These are phyloP conservation scores for Fusarium miscanthi DNA, from an alignment of 2,329 filamentous ascomycete genomes.

Conservation along the genomic window DNA sequence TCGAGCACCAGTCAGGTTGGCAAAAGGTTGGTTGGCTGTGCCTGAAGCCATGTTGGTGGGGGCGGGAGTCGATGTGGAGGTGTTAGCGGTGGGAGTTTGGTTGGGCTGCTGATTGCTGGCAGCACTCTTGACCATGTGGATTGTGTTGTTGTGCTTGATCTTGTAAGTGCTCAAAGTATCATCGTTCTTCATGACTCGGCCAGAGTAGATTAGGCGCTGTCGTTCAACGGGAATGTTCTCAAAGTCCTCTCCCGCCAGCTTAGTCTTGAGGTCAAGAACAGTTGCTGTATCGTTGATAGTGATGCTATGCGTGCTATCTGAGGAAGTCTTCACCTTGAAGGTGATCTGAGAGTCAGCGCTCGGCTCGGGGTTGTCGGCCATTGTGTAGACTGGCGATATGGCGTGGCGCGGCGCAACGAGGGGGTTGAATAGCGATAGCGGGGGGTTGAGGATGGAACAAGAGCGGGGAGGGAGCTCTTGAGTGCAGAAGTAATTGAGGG, in stretches of 20 bases:
- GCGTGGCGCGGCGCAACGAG: constrained; percentile 31
- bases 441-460: constrained; percentile 3
- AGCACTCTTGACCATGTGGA: constrained; percentile 96
- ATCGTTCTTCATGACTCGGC: constrained; percentile 94
- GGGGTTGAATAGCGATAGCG: constrained; percentile 28
- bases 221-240: constrained; percentile 89
- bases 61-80: constrained; percentile 58
- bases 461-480: constrained; percentile 16
- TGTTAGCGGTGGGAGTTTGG: constrained; percentile 47
- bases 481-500: background rate
- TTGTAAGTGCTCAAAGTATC: constrained; percentile 89
- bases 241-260: constrained; percentile 82
- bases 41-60: constrained; percentile 84
- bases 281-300: constrained; percentile 82
- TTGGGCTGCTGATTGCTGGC: constrained; percentile 76
- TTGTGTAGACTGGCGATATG: constrained; percentile 48
- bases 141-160: constrained; percentile 94
- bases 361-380: constrained; percentile 73
- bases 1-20: constrained; percentile 89
- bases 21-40: constrained; percentile 87
- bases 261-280: constrained; percentile 88
- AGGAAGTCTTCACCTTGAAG: constrained; percentile 98
- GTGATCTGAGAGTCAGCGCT: constrained; percentile 81
- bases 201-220: constrained; percentile 97
- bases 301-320: constrained; percentile 84